Evolutionary conservation across 164 flowering plant genomes (phyloP).

Genomic region (Euptelea pleiosperma): DNA sequence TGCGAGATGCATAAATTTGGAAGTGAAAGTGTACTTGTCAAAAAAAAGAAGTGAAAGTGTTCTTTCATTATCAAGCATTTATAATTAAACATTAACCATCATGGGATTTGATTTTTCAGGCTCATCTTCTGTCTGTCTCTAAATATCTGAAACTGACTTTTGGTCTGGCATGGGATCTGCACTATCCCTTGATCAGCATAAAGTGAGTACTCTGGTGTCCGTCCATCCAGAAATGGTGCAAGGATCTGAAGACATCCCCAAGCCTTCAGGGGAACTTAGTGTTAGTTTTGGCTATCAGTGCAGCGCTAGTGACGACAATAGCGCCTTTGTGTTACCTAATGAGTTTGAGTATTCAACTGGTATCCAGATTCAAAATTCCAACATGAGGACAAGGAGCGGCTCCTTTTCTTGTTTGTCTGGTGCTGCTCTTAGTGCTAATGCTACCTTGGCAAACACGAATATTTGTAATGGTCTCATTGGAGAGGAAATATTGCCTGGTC

Average conservation of each 20-base stretch:
- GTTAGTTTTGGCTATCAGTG: slow-evolving; percentile 35
- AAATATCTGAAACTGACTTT: slow-evolving; percentile 18
- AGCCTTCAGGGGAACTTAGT: slow-evolving; percentile 24
- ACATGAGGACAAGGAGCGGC: slow-evolving; percentile 16
- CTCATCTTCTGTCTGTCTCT: slow-evolving; percentile 9
- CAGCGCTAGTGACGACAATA: slow-evolving; percentile 4
- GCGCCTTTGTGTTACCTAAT: slow-evolving; percentile 8
- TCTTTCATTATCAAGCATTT: neutral
- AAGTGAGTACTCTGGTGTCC: slow-evolving; percentile 4
- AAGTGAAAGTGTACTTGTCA: neutral
- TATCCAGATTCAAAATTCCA: slow-evolving; percentile 11
- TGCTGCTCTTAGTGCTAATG: slow-evolving; percentile 34
- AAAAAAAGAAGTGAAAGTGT: neutral
- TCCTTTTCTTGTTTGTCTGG: slow-evolving; percentile 35
- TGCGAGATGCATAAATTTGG: too few species aligned
- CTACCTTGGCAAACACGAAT: slow-evolving; percentile 34
- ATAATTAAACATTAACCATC: neutral
- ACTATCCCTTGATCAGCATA: neutral
- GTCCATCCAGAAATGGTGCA: slow-evolving; percentile 12
- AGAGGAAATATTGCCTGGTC: slow-evolving; percentile 30
- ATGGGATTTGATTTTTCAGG: slow-evolving; percentile 12
- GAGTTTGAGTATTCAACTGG: slow-evolving; percentile 13
- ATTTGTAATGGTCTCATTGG: slow-evolving; percentile 30
- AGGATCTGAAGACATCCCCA: slow-evolving; percentile 10
- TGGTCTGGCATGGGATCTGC: slow-evolving; percentile 1